phyloP scores from a whole-genome alignment of 2,329 filamentous ascomycete genomes.

The Fusarium xylarioides region DNA sequence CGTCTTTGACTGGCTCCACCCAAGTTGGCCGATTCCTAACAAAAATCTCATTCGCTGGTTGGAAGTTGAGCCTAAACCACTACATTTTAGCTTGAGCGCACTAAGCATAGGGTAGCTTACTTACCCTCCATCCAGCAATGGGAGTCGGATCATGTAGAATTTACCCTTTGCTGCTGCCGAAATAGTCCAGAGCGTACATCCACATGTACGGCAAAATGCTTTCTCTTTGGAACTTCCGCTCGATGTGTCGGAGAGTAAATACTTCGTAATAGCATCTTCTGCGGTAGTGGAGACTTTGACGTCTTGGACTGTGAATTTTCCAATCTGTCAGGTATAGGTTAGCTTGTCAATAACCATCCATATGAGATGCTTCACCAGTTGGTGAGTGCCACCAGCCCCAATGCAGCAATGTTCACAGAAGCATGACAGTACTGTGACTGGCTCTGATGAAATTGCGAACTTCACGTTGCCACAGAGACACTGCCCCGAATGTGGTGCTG shows the following conservation, averaged over 20 bases:
- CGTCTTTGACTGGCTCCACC: slow-evolving; percentile 30
- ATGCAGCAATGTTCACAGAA: slow-evolving; percentile 36
- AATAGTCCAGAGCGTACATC: slow-evolving; percentile 42
- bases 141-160: slow-evolving; percentile 38
- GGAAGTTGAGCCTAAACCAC: slow-evolving; percentile 18
- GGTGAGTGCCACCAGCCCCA: slow-evolving; percentile 31
- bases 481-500: slow-evolving; percentile 19
- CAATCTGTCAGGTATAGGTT: slow-evolving; percentile 32
- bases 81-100: background rate
- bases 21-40: slow-evolving; percentile 41
- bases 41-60: slow-evolving; percentile 43
- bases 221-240: slow-evolving; percentile 42
- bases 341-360: fast-evolving
- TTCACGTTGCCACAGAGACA: slow-evolving; percentile 33
- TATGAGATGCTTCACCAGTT: background rate
- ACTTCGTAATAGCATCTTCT: slow-evolving; percentile 15
- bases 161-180: slow-evolving; percentile 38
- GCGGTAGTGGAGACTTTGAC: slow-evolving; percentile 6
- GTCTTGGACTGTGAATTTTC: slow-evolving; percentile 35
- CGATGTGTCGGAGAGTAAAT: slow-evolving; percentile 34
- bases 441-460: slow-evolving; percentile 20
- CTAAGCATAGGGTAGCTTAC: background rate
- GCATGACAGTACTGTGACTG: slow-evolving; percentile 30
- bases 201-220: slow-evolving; percentile 40
- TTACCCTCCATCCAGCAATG: slow-evolving; percentile 39